These are phyloP conservation scores for Jasminum sambac DNA, from an alignment of 257 asterid species.

Conservation along the genomic window DNA sequence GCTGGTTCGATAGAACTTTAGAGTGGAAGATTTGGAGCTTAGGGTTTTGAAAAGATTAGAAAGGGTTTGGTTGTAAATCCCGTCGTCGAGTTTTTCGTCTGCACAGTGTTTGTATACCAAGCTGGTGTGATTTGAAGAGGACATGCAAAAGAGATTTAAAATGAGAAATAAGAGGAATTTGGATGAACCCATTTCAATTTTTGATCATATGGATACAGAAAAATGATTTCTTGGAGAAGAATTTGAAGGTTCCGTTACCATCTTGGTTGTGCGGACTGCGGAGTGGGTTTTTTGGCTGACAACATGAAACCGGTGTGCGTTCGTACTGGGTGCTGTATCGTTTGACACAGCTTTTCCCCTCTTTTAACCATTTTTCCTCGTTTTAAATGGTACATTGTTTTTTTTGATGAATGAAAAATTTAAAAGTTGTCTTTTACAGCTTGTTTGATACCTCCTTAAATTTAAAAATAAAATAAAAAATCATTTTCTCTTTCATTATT, in stretches of 20 bases:
- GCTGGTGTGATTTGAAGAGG: constrained; percentile 49
- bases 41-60: constrained; percentile 40
- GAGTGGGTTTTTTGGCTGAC: no score
- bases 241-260: neutral
- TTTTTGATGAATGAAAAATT: no score
- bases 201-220: constrained; percentile 3
- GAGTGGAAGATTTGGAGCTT: constrained; percentile 56
- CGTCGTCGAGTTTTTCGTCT: constrained; percentile 53
- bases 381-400: no score
- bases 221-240: constrained; percentile 18
- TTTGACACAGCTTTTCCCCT: no score
- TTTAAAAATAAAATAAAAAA: no score
- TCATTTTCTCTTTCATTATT: no score
- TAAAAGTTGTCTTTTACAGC: no score
- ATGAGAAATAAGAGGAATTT: constrained; percentile 18
- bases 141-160: constrained; percentile 23
- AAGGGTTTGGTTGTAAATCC: constrained; percentile 43
- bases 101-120: constrained; percentile 86
- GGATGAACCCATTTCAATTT: constrained; percentile 33
- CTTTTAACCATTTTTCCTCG: no score
- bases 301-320: no score
- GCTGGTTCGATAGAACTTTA: constrained; percentile 58
- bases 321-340: no score
- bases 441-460: no score
- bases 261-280: no score